A percentile compares a stretch with the other conserved stretches of the same genome.
phyloP scores from a whole-genome alignment of 106 monocot genomes.

The Dactylorhiza incarnata region DNA sequence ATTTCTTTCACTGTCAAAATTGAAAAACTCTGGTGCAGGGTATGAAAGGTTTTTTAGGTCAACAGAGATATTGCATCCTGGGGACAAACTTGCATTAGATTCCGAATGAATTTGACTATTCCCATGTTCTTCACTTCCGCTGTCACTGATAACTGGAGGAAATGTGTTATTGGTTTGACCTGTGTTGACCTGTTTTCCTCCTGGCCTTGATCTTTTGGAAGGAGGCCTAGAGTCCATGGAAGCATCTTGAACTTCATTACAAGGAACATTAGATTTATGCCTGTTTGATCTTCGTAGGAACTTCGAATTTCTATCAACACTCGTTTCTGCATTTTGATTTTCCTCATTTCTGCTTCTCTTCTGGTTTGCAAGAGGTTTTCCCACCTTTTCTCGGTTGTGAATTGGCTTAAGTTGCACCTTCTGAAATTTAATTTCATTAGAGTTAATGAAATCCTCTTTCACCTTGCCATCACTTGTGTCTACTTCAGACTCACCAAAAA shows the following conservation, averaged over 20 bases:
- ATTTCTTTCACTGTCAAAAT: constrained; percentile 32
- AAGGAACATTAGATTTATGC: constrained; percentile 14
- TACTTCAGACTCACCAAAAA: neutral
- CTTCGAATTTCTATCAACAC: constrained; percentile 4
- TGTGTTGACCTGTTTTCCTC: neutral
- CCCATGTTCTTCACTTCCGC: neutral
- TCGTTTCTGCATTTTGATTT: constrained; percentile 1
- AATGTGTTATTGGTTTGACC: neutral
- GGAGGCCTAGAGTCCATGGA: constrained; percentile 5
- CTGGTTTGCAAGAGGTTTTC: constrained; percentile 15
- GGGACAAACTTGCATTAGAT: neutral
- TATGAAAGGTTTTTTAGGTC: constrained; percentile 11
- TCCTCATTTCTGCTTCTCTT: constrained; percentile 35
- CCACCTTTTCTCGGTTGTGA: constrained; percentile 11
- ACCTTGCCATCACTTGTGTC: constrained; percentile 9
- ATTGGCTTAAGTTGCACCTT: constrained; percentile 27
- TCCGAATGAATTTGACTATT: neutral
- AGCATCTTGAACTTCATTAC: constrained; percentile 6
- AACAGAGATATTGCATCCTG: neutral
- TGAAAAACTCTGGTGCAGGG: constrained; percentile 45
- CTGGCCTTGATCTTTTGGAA: constrained; percentile 10
- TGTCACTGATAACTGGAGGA: neutral
- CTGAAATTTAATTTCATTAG: constrained; percentile 35
- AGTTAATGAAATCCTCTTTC: neutral
- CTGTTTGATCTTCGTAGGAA: constrained; percentile 9